Base-by-base conservation (phyloP, 306 rosid species). In the Pueraria montana region DNA sequence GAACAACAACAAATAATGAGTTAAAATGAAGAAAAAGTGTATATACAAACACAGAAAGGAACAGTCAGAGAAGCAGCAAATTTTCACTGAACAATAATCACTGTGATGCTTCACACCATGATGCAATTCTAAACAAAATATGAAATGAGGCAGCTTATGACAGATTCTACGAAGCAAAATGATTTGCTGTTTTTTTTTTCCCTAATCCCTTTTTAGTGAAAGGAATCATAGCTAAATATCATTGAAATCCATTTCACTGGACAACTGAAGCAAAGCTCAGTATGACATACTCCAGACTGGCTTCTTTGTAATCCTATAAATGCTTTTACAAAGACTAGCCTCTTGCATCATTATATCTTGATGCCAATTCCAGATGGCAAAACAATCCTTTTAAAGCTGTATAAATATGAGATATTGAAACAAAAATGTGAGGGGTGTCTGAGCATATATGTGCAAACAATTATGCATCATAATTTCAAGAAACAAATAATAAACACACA, bases 381-480 rank as follows among this genome's bases (percentile, higher is more conserved):
- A 68, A 62, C 58, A 27, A 80, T 50, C 53, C 46, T 81, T 77
- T 59, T 18, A 74, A 84, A 53, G 74, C 38, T 23, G 78, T 18
- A 43, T 69, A 46, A 20, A 30, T 2, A 40, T 64, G 49, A 71
- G 11, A 87, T 45, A 49, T 42, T 38, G 58, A 79, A 36, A 42
- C 42, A 77, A 69, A 67, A 40, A 10, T 20, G 45, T 24, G n/a
- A 20, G 34, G 49, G 21, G 62, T 8, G 62, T 75, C 26, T 38
- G 4, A 11, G n/a, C 12, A 66, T 20, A 75, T 21, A 83, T 16
- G 58, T 50, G 38, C 66, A 73, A 50, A 74, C 36, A 77, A 52
- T 34, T 55, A 78, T 86, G 36, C 85, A 91, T 88, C 94, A 86
- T 92, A 55, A 89, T 88, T 88, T 95, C 94, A 83, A 90, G 91